These are phyloP conservation scores for Caloboletus inedulis DNA, from an alignment of 1,284 basidiomycete genomes.

Conservation along the genomic window DNA sequence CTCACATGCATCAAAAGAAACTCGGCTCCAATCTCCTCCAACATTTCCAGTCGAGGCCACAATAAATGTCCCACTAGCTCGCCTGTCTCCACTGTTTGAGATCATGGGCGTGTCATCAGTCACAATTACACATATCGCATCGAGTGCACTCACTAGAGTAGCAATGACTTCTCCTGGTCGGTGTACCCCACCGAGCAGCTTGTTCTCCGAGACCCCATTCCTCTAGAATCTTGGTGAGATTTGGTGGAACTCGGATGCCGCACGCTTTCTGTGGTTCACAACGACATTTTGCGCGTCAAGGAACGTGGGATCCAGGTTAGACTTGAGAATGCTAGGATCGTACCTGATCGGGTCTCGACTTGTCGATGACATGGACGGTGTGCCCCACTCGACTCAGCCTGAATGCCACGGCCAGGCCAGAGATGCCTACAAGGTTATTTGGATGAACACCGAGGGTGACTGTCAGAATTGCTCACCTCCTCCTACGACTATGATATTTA, in stretches of 20 bases:
- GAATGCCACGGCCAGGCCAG: slow-evolving; percentile 47
- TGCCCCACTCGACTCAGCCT: slow-evolving; percentile 46
- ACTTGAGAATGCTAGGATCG: background rate
- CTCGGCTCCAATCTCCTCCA: slow-evolving; percentile 47
- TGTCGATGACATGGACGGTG: slow-evolving; percentile 44
- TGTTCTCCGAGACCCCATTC: slow-evolving; percentile 47
- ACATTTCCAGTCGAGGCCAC: slow-evolving; percentile 45
- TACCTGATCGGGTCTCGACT: slow-evolving; percentile 33
- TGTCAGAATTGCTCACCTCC: slow-evolving; percentile 35
- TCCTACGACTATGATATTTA: slow-evolving; percentile 43
- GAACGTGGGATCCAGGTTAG: background rate
- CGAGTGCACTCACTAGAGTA: slow-evolving; percentile 25
- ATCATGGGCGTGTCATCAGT: background rate
- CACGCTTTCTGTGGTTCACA: slow-evolving; percentile 28
- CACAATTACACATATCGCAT: background rate
- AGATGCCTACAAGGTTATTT: slow-evolving; percentile 29
- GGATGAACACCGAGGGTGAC: background rate
- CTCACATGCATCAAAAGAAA: slow-evolving; percentile 46
- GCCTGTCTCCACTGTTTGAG: slow-evolving; percentile 39
- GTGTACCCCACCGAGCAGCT: slow-evolving; percentile 32
- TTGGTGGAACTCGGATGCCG: slow-evolving; percentile 47
- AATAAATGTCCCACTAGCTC: slow-evolving; percentile 41
- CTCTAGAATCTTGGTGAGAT: slow-evolving; percentile 45
- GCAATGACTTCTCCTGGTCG: slow-evolving; percentile 23
- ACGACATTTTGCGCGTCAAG: background rate